These are phyloP conservation scores for Saccharum officinarum DNA, from an alignment of 176 grass and related monocot genomes.

Conservation along the genomic window DNA sequence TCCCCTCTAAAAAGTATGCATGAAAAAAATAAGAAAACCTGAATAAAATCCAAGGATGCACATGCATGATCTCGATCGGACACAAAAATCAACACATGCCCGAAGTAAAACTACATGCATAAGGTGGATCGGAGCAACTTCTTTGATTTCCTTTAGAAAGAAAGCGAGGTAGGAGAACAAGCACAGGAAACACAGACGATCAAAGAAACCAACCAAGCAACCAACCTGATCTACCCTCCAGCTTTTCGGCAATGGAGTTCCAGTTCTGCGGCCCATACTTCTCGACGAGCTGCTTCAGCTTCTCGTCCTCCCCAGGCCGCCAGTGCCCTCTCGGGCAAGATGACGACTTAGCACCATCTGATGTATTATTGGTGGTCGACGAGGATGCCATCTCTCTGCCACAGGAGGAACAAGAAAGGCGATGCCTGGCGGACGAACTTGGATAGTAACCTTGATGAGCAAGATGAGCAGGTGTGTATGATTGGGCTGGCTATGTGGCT, in stretches of 20 bases:
- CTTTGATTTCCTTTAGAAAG: neutral
- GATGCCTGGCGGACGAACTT: neutral
- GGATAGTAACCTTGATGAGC: neutral
- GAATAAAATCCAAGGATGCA: neutral
- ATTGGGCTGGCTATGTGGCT: neutral
- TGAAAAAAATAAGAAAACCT: neutral
- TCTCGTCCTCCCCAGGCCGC: constrained; percentile 83
- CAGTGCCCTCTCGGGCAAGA: constrained; percentile 81
- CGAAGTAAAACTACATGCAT: neutral
- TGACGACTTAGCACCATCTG: constrained; percentile 50
- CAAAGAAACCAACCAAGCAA: constrained; percentile 21
- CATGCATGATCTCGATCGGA: neutral
- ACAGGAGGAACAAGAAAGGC: neutral
- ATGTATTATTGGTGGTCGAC: constrained; percentile 54
- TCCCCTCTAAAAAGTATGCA: neutral
- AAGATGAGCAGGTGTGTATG: constrained; percentile 3
- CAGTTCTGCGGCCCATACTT: constrained; percentile 92
- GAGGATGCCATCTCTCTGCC: constrained; percentile 52
- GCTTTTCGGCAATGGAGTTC: constrained; percentile 95
- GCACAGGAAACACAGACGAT: neutral
- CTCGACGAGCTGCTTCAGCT: constrained; percentile 71
- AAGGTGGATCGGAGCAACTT: neutral
- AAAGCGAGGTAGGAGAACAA: constrained; percentile 18
- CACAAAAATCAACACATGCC: constrained; percentile 4
- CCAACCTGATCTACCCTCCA: constrained; percentile 91